Base-by-base conservation (phyloP, 805 yeast species). In the Zygotorulaspora sp. region DNA sequence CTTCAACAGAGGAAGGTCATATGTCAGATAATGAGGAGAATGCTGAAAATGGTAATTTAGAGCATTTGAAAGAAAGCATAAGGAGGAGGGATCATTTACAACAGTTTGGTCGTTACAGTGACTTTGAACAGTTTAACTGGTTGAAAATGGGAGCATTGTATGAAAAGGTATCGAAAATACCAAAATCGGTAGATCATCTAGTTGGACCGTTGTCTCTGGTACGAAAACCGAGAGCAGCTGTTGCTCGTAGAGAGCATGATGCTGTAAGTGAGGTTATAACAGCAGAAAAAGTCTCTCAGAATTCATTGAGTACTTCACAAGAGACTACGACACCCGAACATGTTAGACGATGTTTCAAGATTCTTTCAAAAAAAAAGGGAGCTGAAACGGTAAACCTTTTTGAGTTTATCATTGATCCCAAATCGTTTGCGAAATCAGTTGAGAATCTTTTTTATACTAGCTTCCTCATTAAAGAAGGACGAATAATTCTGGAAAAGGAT, bases 391-490 rank as follows among this genome's bases (percentile, higher is more conserved):
- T 87, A 6, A 75, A 76, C 38, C 65, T 88, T 31, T 85, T 76
- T 53, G 66, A 70, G 44, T 80, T 83, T 48, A 73, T 85, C 35
- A 66, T 89, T 13, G 79, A 90, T 55, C 96, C 96, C 1, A 44
- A 63, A 11, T 80, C 90, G 5, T 89, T 81, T 59, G 68, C 83
- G 1, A 88, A 81, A 55, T 74, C 88, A 1, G 79, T 89, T 2
- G 97, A 90, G 57, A 87, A 86, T 54, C 62, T 90, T 50, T 89
- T 89, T 52, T 84, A 80, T 52, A 72, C 85, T 0, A 83, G 95
- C 55, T 88, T 89, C 52, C 63, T 90, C 30, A 75, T 87, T 2
- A 75, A 80, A 50, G 94, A 85, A 50, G 88, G 84, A 0, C 75
- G 68, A 48, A 59, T 87, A 23, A 62, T 66, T 16, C 48, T 87